Evolutionary conservation across 2,329 filamentous ascomycete genomes (phyloP), one percentile per base, ranked within the genome.

Genomic region (Coleophoma crateriformis): DNA sequence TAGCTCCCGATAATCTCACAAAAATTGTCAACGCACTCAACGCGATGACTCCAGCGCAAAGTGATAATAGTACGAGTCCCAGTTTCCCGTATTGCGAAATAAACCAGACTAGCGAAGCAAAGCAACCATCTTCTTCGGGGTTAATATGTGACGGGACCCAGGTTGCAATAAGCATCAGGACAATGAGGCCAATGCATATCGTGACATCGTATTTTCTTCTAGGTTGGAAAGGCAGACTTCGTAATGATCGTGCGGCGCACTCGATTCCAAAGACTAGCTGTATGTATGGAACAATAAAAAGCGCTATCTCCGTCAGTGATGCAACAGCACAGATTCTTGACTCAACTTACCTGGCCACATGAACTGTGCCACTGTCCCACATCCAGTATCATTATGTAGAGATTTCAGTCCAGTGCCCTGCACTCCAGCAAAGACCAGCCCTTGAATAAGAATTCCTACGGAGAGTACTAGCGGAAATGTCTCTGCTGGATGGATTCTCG

Each of bases 41-140:
- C 13, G 81, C 60, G 47, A 86, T 67, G 20, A 75, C 61, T 34
- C 71, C 63, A n/a, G 75, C 68, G 40, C 84, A 71, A 17, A 71
- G 61, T 19, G 75, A 64, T 11, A 86, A 62, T 1, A 85, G 61
- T 10, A 71, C 71, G 49, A 87, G 77, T 50, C 75, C 77, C 5
- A 77, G 74, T 13, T 74, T 62, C n/a, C 80, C 75, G 67, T 82
- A 88, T 56, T 71, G 73, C 49, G 78, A 72, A 39, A 87, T 70
- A 53, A 85, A 85, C 80, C 81, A 87, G 56, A 87, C 80, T 7
- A 88, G 71, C 6, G 81, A 82, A 20, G 81, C 82, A 58, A 87
- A 82, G 67, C 85, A 88, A 47, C 76, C 73, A 54, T 83, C 76
- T 6, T 74, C 73, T 40, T 83, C 75, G 4, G 70, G 73, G 53